Conservation (phyloP, 225 moss, liverwort and hornwort species). For the Takakia lepidozioides region DNA sequence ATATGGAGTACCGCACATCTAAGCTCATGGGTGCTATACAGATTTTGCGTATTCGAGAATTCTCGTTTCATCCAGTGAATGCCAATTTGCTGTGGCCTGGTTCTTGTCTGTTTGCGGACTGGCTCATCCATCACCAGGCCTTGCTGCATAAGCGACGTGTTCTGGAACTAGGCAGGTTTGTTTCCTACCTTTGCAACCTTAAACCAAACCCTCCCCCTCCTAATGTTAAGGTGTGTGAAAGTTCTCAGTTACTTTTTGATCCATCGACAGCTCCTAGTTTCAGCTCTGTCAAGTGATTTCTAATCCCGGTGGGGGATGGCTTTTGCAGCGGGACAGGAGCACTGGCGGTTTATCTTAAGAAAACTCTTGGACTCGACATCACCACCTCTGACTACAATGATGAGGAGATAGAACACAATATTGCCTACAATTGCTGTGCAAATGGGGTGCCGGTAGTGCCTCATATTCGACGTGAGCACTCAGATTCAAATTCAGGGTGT, state of each 20-base stretch:
- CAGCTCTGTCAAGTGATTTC: neutral
- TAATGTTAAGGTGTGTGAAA: too few species aligned
- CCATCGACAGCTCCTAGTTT: too few species aligned
- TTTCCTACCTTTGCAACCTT: too few species aligned
- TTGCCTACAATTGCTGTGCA: slow-evolving; percentile 43
- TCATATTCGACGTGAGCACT: slow-evolving; percentile 74
- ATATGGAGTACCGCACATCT: too few species aligned
- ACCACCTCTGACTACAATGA: slow-evolving; percentile 94
- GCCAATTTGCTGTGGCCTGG: slow-evolving; percentile 97
- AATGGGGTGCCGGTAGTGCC: slow-evolving; percentile 48
- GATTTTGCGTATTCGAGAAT: slow-evolving; percentile 82
- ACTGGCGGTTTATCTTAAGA: slow-evolving; percentile 72
- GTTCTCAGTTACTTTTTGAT: too few species aligned
- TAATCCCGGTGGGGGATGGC: neutral
- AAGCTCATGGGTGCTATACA: slow-evolving; percentile 18
- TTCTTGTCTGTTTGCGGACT: slow-evolving; percentile 67
- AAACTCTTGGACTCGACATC: slow-evolving; percentile 50
- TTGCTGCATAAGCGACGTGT: slow-evolving; percentile 45
- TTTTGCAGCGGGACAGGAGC: slow-evolving; percentile 86
- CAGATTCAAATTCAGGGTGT: too few species aligned
- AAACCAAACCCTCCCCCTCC: too few species aligned
- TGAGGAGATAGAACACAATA: slow-evolving; percentile 71
- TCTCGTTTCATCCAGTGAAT: slow-evolving; percentile 81
- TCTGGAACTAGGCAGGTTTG: slow-evolving; percentile 96
- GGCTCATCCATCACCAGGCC: slow-evolving; percentile 68